Evolutionary conservation across 2,329 filamentous ascomycete species (phyloP).

Genomic region (Clarireedia monteithiana): DNA sequence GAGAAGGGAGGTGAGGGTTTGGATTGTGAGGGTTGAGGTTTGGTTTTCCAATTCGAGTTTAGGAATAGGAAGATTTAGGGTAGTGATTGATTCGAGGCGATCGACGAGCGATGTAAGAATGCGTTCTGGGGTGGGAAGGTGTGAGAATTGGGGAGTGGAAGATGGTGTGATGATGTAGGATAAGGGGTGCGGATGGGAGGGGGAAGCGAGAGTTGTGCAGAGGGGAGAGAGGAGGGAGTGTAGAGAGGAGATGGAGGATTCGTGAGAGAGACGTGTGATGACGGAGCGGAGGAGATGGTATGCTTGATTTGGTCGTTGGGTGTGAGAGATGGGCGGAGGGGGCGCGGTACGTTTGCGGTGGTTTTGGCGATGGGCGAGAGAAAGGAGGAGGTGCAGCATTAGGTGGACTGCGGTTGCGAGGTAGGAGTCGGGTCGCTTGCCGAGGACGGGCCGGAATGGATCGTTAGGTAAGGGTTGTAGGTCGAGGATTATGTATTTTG

Average conservation of each 20-base stretch:
- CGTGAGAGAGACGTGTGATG: conserved; percentile 26
- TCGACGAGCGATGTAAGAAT: conserved; percentile 35
- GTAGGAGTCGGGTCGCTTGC: conserved; percentile 33
- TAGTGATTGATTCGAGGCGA: conserved; percentile 35
- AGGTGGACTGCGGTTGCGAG: conserved; percentile 60
- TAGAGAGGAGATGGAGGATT: conserved; percentile 18
- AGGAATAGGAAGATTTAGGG: conserved; percentile 21
- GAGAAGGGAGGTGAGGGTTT: conserved; percentile 25
- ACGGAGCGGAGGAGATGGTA: conserved; percentile 54
- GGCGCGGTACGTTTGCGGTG: conserved; percentile 60
- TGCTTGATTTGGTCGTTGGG: conserved; percentile 40
- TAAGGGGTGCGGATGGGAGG: conserved; percentile 21
- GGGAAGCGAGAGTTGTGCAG: conserved; percentile 16
- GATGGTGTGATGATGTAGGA: conserved; percentile 20
- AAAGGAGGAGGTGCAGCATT: conserved; percentile 67
- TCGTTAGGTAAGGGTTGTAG: conserved; percentile 48
- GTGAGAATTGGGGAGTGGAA: conserved; percentile 15
- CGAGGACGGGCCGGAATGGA: conserved; percentile 32
- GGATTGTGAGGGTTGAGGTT: conserved; percentile 1
- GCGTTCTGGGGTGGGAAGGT: conserved; percentile 29
- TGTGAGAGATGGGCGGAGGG: conserved; percentile 44
- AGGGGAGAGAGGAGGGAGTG: conserved; percentile 19
- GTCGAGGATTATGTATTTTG: conserved; percentile 57
- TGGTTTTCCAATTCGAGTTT: neutral
- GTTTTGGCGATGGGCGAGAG: conserved; percentile 70